Evolutionary conservation across 306 rosid genomes (phyloP), one percentile per base, ranked within the genome.

Genomic region (Betula pendula): DNA sequence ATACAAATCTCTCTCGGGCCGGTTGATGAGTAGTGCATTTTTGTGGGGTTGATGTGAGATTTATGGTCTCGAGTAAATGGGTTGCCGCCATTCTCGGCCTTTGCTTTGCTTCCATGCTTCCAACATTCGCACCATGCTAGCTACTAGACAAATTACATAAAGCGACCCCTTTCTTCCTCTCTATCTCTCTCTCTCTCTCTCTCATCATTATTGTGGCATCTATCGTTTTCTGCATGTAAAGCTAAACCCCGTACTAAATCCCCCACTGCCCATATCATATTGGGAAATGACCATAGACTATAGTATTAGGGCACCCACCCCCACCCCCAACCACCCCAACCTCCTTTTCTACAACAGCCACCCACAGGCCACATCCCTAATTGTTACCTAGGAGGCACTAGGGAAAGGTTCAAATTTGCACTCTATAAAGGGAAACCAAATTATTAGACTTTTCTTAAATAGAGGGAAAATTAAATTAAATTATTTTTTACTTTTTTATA

Each of bases 31-130:
- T 50, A 53, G 43, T 31, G 66, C 5, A 6, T 0, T 3, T 10
- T 16, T 56, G 78, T 40, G 81, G 59, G 81, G 81, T 56, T 68
- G 85, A 72, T 17, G 84, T 68, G 83, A 75, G 83, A 81, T 79
- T 81, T 76, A 80, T 75, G 76, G 81, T 62, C 42, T 38, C 75
- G 84, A 75, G 80, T 75, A 66, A 66, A 82, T 82, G 93, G 91
- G 88, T 88, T 88, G 92, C 96, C 96, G 96, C 91, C 88, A 87
- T 81, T 84, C 85, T 84, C 72, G 84, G 73, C 87, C 93, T 88
- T 82, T 88, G 89, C 74, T 84, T 83, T 90, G 96, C 96, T 77
- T 87, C 96, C 96, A 87, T 92, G 80, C 90, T 88, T 88, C 93
- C 93, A 90, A 92, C 96, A 92, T 92, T 92, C 93, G 92, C 93